Base-by-base conservation (phyloP, 257 asterid genomes). In the Pogostemon cablin region DNA sequence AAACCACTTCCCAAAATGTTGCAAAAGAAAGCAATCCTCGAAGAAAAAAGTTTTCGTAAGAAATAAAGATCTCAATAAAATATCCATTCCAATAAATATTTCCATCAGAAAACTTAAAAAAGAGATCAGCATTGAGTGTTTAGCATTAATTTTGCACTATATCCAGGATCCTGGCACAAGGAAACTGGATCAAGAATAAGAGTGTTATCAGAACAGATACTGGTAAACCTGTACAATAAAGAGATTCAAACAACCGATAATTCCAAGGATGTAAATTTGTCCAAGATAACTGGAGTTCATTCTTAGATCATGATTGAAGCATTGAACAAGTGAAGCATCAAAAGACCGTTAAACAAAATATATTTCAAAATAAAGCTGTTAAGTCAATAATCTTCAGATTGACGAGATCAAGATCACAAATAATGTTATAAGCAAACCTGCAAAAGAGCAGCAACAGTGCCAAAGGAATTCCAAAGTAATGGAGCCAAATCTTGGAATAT, bases 401-500 rank as follows among this genome's bases (percentile, higher is more conserved):
- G 47, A 62, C 8, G 17, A 44, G 56, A 54, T 38, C 34, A 77
- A 66, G 55, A 62, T 65, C 25, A 40, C 41, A 68, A 34, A 59
- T 6, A 54, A 57, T 55, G 72, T 38, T 38, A 56, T 6, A 64
- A 63, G 32, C 79, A 62, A 82, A 93, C 99, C 96, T 93, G 96
- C 76, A 93, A 82, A 75, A 93, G 96, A 34, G 99, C 98, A 67
- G 98, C 99, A 69, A 88, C 74, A 58, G 90, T 89, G 47, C 99
- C 99, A 61, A 86, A 89, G 56, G 99, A 88, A 76, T 95, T 84
- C 98, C 99, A 95, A 37, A 95, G 82, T 62, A 89, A 54, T n/a
- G 97, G 99, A 64, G 96, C 99, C 74, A 93, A 86, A 75, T 93
- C 98, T 83, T 84, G 96, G 79, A 93, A 93, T 68, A 86, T 64